A percentile compares a stretch with the other conserved stretches of the same genome.
phyloP scores from a whole-genome alignment of 192 early-diverging fungal species.

The Cladochytrium replicatum region DNA sequence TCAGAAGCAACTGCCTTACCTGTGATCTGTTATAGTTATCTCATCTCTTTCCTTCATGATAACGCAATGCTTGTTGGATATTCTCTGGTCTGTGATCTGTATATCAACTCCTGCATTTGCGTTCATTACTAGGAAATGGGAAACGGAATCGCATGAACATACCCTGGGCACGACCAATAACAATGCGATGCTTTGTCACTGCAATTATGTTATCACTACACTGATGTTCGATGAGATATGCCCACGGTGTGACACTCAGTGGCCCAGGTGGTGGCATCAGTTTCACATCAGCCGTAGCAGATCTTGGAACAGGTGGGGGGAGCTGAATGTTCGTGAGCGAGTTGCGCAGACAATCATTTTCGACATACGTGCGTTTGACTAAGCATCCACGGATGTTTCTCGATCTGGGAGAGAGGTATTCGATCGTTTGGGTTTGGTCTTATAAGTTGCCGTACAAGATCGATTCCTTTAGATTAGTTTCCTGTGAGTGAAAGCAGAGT shows the following conservation, averaged over 20 bases:
- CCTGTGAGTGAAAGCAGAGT: neutral
- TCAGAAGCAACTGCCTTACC: no score
- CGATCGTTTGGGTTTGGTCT: constrained; percentile 8
- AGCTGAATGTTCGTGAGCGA: no score
- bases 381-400: constrained; percentile 18
- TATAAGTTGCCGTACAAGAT: constrained; percentile 21
- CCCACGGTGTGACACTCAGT: no score
- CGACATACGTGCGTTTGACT: no score
- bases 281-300: no score
- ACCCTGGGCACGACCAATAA: neutral
- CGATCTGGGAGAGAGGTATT: constrained; percentile 13
- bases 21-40: no score
- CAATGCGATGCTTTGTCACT: neutral
- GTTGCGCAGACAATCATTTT: no score
- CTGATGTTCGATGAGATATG: neutral
- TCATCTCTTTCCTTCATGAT: no score
- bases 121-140: neutral
- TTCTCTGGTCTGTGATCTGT: constrained; percentile 8
- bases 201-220: neutral
- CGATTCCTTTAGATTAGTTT: constrained; percentile 1
- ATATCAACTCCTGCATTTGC: constrained; percentile 1
- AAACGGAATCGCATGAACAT: neutral
- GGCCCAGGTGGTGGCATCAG: no score
- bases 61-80: constrained; percentile 16
- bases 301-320: no score